phyloP scores from a whole-genome alignment of 306 rosid genomes.

The Prunus mira region DNA sequence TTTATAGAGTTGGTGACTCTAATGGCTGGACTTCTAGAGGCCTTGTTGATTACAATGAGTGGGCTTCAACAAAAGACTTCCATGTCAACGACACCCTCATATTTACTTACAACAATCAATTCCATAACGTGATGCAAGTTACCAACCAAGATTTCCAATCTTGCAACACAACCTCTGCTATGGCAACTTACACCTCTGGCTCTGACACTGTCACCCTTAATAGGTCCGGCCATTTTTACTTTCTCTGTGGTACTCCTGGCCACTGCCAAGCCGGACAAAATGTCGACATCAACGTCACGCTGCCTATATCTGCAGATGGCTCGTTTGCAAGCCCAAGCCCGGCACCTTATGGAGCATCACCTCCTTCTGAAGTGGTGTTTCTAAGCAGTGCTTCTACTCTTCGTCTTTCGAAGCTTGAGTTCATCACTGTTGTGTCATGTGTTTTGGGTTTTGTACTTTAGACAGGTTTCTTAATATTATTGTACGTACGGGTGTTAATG shows the following conservation, averaged over 20 bases:
- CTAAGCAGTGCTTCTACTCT: not conserved
- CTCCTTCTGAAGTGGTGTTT: not conserved
- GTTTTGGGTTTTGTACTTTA: not conserved
- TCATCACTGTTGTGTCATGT: not conserved
- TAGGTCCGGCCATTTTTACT: not conserved
- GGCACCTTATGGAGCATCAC: not conserved
- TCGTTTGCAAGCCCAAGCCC: not conserved
- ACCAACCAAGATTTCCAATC: not conserved
- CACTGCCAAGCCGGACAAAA: not conserved
- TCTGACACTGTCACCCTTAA: too few relatives aligned
- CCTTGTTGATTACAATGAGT: conserved; percentile 22
- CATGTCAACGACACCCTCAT: too few relatives aligned
- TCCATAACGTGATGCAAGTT: too few relatives aligned
- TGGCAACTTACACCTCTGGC: not conserved
- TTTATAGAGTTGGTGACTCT: conserved; percentile 7
- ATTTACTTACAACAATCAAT: too few relatives aligned
- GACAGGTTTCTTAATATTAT: too few relatives aligned
- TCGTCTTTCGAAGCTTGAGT: not conserved
- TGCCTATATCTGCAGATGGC: not conserved
- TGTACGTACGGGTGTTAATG: too few relatives aligned
- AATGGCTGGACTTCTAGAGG: conserved; percentile 25
- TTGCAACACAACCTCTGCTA: not conserved
- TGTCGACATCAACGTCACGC: not conserved
- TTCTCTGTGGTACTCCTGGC: not conserved
- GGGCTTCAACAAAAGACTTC: conserved; percentile 31